Conservation (phyloP, 2,329 filamentous ascomycete species). For the Xylaria sp. region DNA sequence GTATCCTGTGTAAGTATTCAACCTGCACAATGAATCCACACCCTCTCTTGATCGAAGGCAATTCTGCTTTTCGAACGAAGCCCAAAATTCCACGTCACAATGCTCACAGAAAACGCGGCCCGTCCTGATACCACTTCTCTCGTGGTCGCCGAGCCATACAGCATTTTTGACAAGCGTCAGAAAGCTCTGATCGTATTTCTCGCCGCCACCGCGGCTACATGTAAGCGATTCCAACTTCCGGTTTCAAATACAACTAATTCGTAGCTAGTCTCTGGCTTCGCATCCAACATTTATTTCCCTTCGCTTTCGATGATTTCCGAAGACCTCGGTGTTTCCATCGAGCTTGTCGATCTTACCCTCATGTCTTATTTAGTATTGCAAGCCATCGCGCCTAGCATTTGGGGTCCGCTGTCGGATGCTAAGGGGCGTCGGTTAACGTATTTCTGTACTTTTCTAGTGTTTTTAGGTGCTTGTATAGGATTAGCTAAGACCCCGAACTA, state of each 20-base stretch:
- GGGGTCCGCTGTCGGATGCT: slow-evolving; percentile 60
- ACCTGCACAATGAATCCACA: background rate
- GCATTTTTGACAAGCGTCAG: slow-evolving; percentile 61
- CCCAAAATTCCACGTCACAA: slow-evolving; percentile 2
- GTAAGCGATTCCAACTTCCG: slow-evolving; percentile 47
- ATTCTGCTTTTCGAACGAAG: background rate
- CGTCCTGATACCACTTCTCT: background rate
- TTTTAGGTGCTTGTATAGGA: slow-evolving; percentile 58
- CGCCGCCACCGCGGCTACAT: slow-evolving; percentile 62
- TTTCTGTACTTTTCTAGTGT: slow-evolving; percentile 58
- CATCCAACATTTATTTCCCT: slow-evolving; percentile 61
- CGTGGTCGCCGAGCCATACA: slow-evolving; percentile 52
- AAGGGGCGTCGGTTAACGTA: slow-evolving; percentile 61
- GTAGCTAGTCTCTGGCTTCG: slow-evolving; percentile 53
- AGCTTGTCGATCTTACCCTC: slow-evolving; percentile 56
- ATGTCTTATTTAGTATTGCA: slow-evolving; percentile 64
- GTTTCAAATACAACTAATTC: background rate
- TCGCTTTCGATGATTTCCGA: slow-evolving; percentile 57
- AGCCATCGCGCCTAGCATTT: slow-evolving; percentile 62
- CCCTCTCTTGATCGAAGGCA: background rate
- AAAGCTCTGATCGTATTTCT: slow-evolving; percentile 59
- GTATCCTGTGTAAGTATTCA: background rate
- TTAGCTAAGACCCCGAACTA: slow-evolving; percentile 58
- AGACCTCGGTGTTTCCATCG: slow-evolving; percentile 54
- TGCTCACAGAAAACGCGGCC: slow-evolving; percentile 5